Evolutionary conservation across 257 asterid species (phyloP), one percentile per base, ranked within the genome.

Genomic region (Striga asiatica): DNA sequence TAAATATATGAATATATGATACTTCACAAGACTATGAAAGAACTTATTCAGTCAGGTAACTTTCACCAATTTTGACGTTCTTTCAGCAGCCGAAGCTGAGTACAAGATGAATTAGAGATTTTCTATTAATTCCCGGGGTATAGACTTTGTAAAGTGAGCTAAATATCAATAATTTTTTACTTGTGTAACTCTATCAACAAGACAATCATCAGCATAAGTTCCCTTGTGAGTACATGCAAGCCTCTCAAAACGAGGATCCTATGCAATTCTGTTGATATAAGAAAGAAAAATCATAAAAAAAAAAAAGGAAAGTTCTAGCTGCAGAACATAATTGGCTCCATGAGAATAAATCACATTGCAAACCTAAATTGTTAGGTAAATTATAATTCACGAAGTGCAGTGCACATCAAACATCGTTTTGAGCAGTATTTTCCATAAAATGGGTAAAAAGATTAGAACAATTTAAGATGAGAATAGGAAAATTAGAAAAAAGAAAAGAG

Each of bases 201-300:
- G 76, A 55, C 98, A 92, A 57, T 92, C 99, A 76, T 92, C 99
- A 50, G 97, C 99, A 79, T 88, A 92, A 11, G 97, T 92, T 70
- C 99, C 97, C 68, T 79, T 88, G 81, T 92, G 99, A 28, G 68
- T 68, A 67, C 97, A 92, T 21, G 99, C 97, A 62, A 92, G 97
- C 87, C 97, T 84, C 70, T 82, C 97, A 69, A 92, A 82, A 14
- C 93, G 93, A 74, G 99, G 95, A 63, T 92, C 99, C 81, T 88
- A 88, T 0, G 99, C 99, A 57, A 88, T 84, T 75, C 99, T 92
- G 75, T 61, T 45, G 21, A 62, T 9, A 45, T 3, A 35, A 58
- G 39, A 61, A 24, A 29, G 4, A 34, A 19, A 37, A 29, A 3
- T n/a, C 6, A 25, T 43, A 19, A 43, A 27, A 7, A 6, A 12